Evolutionary conservation across 2,329 filamentous ascomycete genomes (phyloP).

Genomic region (Epichloe amarillans): DNA sequence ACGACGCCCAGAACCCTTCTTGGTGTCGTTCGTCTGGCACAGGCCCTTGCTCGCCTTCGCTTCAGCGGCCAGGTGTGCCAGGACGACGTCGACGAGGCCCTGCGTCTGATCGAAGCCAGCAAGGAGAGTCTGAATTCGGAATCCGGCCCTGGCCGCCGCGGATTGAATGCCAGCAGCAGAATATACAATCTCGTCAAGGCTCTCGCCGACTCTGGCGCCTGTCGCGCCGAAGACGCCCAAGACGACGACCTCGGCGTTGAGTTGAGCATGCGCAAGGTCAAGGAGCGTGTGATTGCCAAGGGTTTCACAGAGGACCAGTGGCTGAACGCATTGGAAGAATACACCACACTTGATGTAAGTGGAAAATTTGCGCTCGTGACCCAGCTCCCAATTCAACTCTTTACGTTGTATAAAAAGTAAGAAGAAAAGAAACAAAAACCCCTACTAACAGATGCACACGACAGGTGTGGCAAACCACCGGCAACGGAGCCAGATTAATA

Average conservation of each 20-base stretch:
- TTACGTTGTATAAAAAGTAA: too few relatives aligned
- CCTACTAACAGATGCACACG: conserved; percentile 22
- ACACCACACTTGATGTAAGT: conserved; percentile 76
- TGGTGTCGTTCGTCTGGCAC: conserved; percentile 81
- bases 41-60: conserved; percentile 81
- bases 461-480: conserved; percentile 68
- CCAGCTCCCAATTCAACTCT: too few relatives aligned
- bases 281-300: conserved; percentile 86
- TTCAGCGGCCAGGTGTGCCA: conserved; percentile 76
- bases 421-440: background rate
- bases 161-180: conserved; percentile 70
- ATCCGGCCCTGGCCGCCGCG: conserved; percentile 42
- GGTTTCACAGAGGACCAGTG: conserved; percentile 95
- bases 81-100: conserved; percentile 90
- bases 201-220: conserved; percentile 75
- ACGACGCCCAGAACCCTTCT: conserved; percentile 88
- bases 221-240: conserved; percentile 57
- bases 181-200: conserved; percentile 92
- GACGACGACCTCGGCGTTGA: conserved; percentile 45
- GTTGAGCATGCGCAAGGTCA: conserved; percentile 74
- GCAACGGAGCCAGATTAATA: conserved; percentile 55
- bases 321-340: conserved; percentile 74
- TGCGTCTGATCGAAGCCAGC: conserved; percentile 82
- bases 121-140: conserved; percentile 82
- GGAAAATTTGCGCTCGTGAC: background rate